phyloP scores from a whole-genome alignment of 495 filamentous ascomycete species.

The Clavariopsis aquatica region DNA sequence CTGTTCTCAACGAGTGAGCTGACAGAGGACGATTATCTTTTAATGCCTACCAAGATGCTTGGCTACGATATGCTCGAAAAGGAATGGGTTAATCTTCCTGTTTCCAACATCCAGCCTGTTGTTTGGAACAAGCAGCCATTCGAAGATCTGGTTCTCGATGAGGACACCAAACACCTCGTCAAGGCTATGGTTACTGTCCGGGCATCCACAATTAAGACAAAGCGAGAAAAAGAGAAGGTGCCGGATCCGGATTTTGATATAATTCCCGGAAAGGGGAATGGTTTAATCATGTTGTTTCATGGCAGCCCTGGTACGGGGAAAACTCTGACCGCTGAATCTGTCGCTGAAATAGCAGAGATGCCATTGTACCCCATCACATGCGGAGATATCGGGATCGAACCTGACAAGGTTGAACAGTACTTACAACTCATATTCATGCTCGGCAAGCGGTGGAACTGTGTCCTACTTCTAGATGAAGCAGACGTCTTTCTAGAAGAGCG shows the following conservation, averaged over 20 bases:
- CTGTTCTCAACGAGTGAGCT: background rate
- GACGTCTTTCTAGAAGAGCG: conserved; percentile 64
- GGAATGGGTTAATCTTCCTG: conserved; percentile 23
- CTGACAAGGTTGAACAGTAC: conserved; percentile 35
- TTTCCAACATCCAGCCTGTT: conserved; percentile 43
- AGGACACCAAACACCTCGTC: conserved; percentile 50
- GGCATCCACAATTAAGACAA: conserved; percentile 43
- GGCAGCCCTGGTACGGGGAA: conserved; percentile 44
- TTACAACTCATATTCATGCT: conserved; percentile 42
- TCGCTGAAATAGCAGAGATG: conserved; percentile 41
- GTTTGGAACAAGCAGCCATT: conserved; percentile 47
- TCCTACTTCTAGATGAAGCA: conserved; percentile 63
- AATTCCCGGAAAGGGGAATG: conserved; percentile 51
- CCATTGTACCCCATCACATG: conserved; percentile 43
- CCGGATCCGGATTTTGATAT: conserved; percentile 53
- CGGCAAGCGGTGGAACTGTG: conserved; percentile 44
- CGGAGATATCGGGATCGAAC: conserved; percentile 40
- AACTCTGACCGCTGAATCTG: conserved; percentile 41
- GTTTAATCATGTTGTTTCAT: conserved; percentile 43
- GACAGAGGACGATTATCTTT: background rate
- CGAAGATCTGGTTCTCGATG: conserved; percentile 48
- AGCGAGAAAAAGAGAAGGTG: no score
- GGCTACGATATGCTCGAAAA: conserved; percentile 23
- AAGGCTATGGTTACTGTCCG: conserved; percentile 53
- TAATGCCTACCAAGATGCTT: conserved; percentile 7